Evolutionary conservation across 768 basidiomycete genomes (phyloP), one percentile per base, ranked within the genome.

Genomic region (Russula ochroleuca): DNA sequence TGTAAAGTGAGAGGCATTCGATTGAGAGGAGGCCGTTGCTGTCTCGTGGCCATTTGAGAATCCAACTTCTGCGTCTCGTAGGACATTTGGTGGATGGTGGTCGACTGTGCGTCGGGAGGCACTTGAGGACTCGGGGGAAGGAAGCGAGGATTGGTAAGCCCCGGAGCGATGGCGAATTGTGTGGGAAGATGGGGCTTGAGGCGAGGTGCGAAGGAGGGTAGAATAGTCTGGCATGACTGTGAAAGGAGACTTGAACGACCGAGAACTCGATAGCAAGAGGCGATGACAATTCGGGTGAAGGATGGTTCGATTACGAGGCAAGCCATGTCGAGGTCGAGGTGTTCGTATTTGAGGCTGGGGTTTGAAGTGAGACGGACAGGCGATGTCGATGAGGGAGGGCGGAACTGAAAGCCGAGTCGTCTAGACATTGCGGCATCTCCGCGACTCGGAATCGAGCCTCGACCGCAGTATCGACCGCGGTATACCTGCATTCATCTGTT

Each of bases 131-230:
- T 38, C 43, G 35, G 17, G 52, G 14, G 59, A 47, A 49, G 57
- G 15, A n/a, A 14, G 19, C 0, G 58, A 41, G 4, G 37, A 41
- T n/a, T 43, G 45, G 33, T 43, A 33, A 23, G 48, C 21, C 5
- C 63, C 41, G 8, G 63, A 51, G 11, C 63, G 63, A 61, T 11
- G 63, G 7, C 63, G 63, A 5, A 50, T 61, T 31, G 40, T 38
- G 13, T 45, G 40, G 19, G 53, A 43, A 33, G 58, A 56, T 5
- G 45, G 40, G 31, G 14, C 21, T 33, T 54, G 63, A 45, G 59
- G 37, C 6, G 63, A 61, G 1, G 64, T 23, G 54, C 5, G 59
- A 14, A 19, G 25, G 31, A 60, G 53, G 38, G 38, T 40, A 38
- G 63, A 21, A 14, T 55, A 64, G 41, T 61, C 40, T 25, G 53